A percentile compares a stretch with the other conserved stretches of the same genome.
Conservation (phyloP, 1,139 yeast genomes). For the Blastobotrys apis region DNA sequence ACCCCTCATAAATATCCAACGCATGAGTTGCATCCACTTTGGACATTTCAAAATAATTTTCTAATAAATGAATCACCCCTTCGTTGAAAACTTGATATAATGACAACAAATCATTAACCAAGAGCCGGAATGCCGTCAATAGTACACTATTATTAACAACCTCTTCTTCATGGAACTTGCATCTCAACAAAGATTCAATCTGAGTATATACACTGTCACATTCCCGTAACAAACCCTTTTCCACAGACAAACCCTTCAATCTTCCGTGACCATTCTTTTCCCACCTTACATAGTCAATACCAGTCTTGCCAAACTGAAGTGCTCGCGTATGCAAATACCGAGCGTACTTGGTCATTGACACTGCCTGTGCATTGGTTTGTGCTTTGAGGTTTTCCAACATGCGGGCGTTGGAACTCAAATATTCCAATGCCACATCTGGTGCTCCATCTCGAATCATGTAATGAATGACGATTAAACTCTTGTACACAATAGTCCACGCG, state of each 20-base stretch:
- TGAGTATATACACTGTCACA: slow-evolving; percentile 81
- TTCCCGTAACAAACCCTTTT: slow-evolving; percentile 79
- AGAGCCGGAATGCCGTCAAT: slow-evolving; percentile 75
- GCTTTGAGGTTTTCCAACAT: slow-evolving; percentile 48
- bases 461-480: slow-evolving; percentile 78
- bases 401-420: slow-evolving; percentile 55
- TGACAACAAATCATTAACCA: slow-evolving; percentile 80
- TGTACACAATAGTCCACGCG: slow-evolving; percentile 84
- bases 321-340: slow-evolving; percentile 67
- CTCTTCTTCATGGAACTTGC: slow-evolving; percentile 67
- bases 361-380: slow-evolving; percentile 49
- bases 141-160: slow-evolving; percentile 75
- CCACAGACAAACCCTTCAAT: slow-evolving; percentile 59
- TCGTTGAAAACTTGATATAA: slow-evolving; percentile 88
- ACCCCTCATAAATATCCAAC: slow-evolving; percentile 72
- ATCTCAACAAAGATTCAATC: slow-evolving; percentile 68
- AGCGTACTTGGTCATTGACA: slow-evolving; percentile 63
- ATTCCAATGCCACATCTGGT: slow-evolving; percentile 60
- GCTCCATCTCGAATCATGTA: slow-evolving; percentile 93
- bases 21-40: slow-evolving; percentile 83
- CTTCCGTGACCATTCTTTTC: slow-evolving; percentile 47
- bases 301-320: slow-evolving; percentile 59
- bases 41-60: slow-evolving; percentile 91
- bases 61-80: slow-evolving; percentile 88
- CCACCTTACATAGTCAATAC: slow-evolving; percentile 74